Evolutionary conservation across 305 asterid genomes (phyloP).

Genomic region (Solanum hybrid): DNA sequence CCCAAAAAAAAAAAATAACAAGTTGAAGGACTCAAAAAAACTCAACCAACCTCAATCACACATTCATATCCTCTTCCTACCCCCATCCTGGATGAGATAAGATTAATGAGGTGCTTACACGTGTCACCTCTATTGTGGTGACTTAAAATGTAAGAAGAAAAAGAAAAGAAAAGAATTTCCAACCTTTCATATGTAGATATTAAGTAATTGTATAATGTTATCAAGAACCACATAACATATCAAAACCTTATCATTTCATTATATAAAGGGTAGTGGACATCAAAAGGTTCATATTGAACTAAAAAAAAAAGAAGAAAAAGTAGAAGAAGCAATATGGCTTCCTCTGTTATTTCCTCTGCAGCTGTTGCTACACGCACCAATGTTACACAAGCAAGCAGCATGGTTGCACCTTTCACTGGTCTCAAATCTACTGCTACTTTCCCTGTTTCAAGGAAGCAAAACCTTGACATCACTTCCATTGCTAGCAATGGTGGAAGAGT

Average conservation of each 20-base stretch:
- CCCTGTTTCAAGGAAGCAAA: slow-evolving; percentile 22
- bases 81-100: slow-evolving; percentile 15
- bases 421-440: slow-evolving; percentile 28
- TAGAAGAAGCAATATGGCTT: slow-evolving; percentile 22
- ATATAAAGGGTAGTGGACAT: not conserved
- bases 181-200: slow-evolving; percentile 7
- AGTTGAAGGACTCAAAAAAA: not conserved
- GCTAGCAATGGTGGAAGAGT: slow-evolving; percentile 33
- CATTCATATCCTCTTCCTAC: slow-evolving; percentile 10
- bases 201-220: not conserved
- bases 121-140: slow-evolving; percentile 19
- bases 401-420: slow-evolving; percentile 34
- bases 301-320: not conserved
- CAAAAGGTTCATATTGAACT: not conserved
- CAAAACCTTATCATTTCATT: not conserved
- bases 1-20: not conserved
- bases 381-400: slow-evolving; percentile 35
- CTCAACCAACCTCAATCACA: slow-evolving; percentile 7
- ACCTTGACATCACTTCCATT: slow-evolving; percentile 21
- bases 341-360: slow-evolving; percentile 29
- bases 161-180: not conserved
- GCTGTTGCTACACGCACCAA: slow-evolving; percentile 19
- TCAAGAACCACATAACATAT: slow-evolving; percentile 9
- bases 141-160: not conserved
- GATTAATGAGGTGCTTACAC: slow-evolving; percentile 16